phyloP scores from a whole-genome alignment of 192 early-diverging fungal species.

The Neocallimastix lanati region DNA sequence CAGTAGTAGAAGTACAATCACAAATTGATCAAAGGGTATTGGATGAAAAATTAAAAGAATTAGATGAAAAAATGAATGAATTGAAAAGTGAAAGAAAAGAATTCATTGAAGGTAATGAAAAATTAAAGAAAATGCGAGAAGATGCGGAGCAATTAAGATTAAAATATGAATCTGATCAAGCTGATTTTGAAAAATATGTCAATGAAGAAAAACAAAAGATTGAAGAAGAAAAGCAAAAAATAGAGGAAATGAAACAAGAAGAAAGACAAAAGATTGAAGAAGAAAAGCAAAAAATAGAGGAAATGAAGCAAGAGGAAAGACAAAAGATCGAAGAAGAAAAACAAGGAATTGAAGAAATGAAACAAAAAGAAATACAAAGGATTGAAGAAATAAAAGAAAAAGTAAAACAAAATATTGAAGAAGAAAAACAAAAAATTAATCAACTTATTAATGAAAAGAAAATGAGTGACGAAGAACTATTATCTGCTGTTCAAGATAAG shows the following conservation, averaged over 20 bases:
- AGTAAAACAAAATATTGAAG: not conserved
- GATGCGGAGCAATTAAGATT: not conserved
- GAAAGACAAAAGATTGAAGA: not conserved
- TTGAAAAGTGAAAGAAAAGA: not conserved
- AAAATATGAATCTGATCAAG: not conserved
- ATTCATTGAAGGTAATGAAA: not conserved
- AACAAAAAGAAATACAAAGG: not conserved
- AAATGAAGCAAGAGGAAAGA: too few relatives aligned
- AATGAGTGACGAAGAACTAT: not conserved
- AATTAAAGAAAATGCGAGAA: not conserved
- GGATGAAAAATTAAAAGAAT: not conserved
- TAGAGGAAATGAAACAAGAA: too few relatives aligned
- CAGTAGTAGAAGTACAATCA: too few relatives aligned
- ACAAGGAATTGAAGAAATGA: too few relatives aligned
- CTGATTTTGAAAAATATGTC: not conserved
- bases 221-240: not conserved
- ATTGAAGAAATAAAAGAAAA: too few relatives aligned
- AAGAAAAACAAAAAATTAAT: too few relatives aligned
- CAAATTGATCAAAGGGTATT: not conserved
- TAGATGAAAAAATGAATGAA: too few relatives aligned
- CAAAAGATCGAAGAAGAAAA: not conserved
- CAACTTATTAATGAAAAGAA: not conserved
- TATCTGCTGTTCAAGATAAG: slow-evolving; percentile 7
- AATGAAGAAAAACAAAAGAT: not conserved
- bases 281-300: not conserved